Evolutionary conservation across 306 rosid species (phyloP).

Genomic region (Vicia faba): DNA sequence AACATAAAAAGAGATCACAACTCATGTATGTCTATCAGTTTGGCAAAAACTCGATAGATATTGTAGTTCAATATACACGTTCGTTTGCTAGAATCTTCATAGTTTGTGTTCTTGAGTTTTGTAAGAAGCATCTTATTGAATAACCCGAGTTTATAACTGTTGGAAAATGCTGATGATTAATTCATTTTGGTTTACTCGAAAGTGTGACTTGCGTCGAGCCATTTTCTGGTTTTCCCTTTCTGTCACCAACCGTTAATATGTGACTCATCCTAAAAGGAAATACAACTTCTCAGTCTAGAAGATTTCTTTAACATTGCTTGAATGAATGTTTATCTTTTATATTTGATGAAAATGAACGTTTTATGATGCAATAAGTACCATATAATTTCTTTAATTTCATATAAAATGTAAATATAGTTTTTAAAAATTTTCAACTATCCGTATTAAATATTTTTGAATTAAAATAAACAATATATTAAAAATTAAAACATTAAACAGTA

Average conservation of each 20-base stretch:
- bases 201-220: slow-evolving; percentile 8
- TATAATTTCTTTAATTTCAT: too few species aligned
- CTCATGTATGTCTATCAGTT: slow-evolving; percentile 5
- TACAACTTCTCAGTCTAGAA: not conserved
- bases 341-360: not conserved
- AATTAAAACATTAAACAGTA: too few species aligned
- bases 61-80: slow-evolving; percentile 15
- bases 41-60: slow-evolving; percentile 19
- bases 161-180: not conserved
- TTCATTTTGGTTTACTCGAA: slow-evolving; percentile 21
- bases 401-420: too few species aligned
- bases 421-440: too few species aligned
- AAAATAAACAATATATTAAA: too few species aligned
- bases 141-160: not conserved
- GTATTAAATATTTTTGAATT: too few species aligned
- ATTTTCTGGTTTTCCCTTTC: slow-evolving; percentile 1
- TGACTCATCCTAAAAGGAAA: not conserved
- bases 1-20: slow-evolving; percentile 47
- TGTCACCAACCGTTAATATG: not conserved
- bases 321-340: not conserved
- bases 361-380: not conserved
- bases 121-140: slow-evolving; percentile 15
- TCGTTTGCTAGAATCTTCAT: slow-evolving; percentile 29
- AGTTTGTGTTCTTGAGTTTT: not conserved
- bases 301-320: not conserved